These are phyloP conservation scores for Trypanosomatidae sp. DNA, from an alignment of 208 protist species.

Conservation along the genomic window DNA sequence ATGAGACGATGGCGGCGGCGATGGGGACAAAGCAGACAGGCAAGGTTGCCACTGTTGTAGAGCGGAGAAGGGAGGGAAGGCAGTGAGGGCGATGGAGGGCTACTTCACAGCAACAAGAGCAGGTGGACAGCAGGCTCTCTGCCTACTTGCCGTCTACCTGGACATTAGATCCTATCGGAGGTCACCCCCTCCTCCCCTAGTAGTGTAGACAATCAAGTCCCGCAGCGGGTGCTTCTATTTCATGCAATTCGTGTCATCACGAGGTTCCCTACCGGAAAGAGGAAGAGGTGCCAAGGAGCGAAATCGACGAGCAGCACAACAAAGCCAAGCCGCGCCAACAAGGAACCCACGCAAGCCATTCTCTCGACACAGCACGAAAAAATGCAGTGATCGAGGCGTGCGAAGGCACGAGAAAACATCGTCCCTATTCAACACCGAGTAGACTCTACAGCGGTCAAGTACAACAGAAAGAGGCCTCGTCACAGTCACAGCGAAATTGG, in stretches of 20 bases:
- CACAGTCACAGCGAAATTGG: background rate
- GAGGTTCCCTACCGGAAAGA: background rate
- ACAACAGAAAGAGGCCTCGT: background rate
- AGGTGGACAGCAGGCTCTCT: background rate
- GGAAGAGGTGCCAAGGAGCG: background rate
- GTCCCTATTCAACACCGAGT: background rate
- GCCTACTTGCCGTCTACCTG: background rate
- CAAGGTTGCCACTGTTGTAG: background rate
- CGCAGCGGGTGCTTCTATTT: background rate
- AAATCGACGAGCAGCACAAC: background rate
- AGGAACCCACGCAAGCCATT: background rate
- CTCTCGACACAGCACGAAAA: background rate
- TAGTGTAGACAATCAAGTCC: background rate
- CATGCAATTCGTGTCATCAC: background rate
- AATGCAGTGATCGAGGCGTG: background rate
- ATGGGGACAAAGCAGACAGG: background rate
- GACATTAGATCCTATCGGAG: background rate
- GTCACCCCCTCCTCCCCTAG: background rate
- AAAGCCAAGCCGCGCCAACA: constrained; percentile 6
- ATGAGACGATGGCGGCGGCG: too few species aligned
- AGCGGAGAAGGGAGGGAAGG: background rate
- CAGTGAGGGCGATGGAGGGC: background rate
- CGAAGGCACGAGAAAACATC: background rate
- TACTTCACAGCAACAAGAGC: background rate
- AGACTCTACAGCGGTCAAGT: background rate